These are phyloP conservation scores for Yamadazyma atmosphaerica DNA, from an alignment of 1,139 yeast genomes.

Conservation along the genomic window DNA sequence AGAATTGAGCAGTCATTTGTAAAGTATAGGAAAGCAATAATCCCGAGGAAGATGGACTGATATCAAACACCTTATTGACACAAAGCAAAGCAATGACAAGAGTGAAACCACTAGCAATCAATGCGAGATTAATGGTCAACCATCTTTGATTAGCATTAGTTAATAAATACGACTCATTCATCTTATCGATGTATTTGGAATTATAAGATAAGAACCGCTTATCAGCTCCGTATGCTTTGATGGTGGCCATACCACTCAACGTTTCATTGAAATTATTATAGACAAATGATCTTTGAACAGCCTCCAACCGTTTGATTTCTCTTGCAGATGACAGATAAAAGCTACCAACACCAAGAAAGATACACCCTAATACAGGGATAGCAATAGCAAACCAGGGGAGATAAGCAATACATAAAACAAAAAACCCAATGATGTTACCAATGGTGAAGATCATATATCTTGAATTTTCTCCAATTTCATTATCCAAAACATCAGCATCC, in stretches of 20 bases:
- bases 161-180: conserved; percentile 73
- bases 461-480: conserved; percentile 64
- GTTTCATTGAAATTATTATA: conserved; percentile 78
- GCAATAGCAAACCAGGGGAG: conserved; percentile 63
- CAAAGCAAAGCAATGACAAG: conserved; percentile 60
- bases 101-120: conserved; percentile 50
- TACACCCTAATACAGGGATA: conserved; percentile 38
- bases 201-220: conserved; percentile 53
- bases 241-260: conserved; percentile 68
- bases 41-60: conserved; percentile 71
- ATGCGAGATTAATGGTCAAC: conserved; percentile 68
- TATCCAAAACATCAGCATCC: conserved; percentile 83
- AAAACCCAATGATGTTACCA: conserved; percentile 60
- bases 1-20: conserved; percentile 51
- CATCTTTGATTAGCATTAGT: conserved; percentile 76
- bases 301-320: conserved; percentile 81
- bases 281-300: conserved; percentile 71
- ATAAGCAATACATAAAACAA: conserved; percentile 67
- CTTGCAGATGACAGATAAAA: conserved; percentile 67
- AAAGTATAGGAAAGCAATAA: conserved; percentile 65
- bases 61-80: conserved; percentile 62
- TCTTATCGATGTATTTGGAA: conserved; percentile 52
- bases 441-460: conserved; percentile 48
- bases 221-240: conserved; percentile 59
- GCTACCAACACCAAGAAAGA: conserved; percentile 39